Evolutionary conservation across 2,329 filamentous ascomycete species (phyloP).

Genomic region (Geosmithia putterillii): DNA sequence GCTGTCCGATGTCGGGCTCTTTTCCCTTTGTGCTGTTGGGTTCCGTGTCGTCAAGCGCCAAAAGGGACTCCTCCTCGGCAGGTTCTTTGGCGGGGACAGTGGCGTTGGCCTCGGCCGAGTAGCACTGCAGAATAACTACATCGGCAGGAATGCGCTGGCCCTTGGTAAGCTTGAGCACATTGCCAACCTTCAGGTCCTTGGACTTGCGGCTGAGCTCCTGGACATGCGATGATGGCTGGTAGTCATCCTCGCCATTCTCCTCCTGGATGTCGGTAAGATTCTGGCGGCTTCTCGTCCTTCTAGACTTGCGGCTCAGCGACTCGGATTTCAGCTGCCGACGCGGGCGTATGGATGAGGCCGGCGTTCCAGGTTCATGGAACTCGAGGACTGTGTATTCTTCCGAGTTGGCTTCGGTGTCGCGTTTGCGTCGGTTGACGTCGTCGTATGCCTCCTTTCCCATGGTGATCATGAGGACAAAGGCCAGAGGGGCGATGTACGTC

Average conservation of each 20-base stretch:
- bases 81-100: constrained; percentile 16
- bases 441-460: constrained; percentile 93
- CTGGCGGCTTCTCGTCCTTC: constrained; percentile 17
- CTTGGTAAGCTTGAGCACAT: constrained; percentile 86
- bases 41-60: constrained; percentile 27
- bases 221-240: constrained; percentile 34
- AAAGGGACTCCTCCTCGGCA: constrained; percentile 24
- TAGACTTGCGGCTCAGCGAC: constrained; percentile 13
- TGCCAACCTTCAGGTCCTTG: constrained; percentile 81
- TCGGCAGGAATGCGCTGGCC: constrained; percentile 91
- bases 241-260: constrained; percentile 46
- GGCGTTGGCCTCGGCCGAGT: constrained; percentile 38
- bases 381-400: constrained; percentile 72
- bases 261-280: constrained; percentile 54
- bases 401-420: constrained; percentile 89
- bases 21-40: constrained; percentile 19
- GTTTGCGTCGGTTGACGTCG: constrained; percentile 72
- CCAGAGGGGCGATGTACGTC: constrained; percentile 85
- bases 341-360: constrained; percentile 23
- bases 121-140: constrained; percentile 82
- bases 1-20: constrained; percentile 14
- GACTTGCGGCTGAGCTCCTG: constrained; percentile 69
- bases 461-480: constrained; percentile 84
- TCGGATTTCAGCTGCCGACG: constrained; percentile 31
- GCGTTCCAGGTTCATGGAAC: constrained; percentile 46